Evolutionary conservation across 2,329 filamentous ascomycete genomes (phyloP).

Genomic region (Leptographium procerum): DNA sequence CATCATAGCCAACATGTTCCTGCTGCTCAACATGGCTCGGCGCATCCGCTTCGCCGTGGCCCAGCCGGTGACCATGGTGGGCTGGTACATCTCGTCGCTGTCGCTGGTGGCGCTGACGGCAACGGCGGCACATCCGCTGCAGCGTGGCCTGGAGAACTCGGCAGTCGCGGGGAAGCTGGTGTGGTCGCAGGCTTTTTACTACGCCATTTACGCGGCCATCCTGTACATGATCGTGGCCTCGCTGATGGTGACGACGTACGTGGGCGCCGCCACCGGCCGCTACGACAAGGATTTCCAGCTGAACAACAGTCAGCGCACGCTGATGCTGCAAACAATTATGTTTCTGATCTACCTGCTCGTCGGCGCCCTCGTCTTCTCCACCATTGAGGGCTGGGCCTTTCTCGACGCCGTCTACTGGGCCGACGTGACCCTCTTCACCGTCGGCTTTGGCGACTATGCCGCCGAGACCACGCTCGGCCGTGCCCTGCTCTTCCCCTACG

Average conservation of each 20-base stretch:
- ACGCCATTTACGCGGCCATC: slow-evolving; percentile 66
- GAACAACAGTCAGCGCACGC: slow-evolving; percentile 68
- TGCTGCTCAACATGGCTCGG: slow-evolving; percentile 79
- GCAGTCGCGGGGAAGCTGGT: slow-evolving; percentile 37
- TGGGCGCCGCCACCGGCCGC: slow-evolving; percentile 56
- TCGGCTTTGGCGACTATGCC: slow-evolving; percentile 49
- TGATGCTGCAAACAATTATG: slow-evolving; percentile 83
- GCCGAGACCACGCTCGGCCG: slow-evolving; percentile 43
- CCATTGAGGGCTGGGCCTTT: slow-evolving; percentile 63
- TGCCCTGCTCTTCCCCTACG: slow-evolving; percentile 70
- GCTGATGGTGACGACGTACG: slow-evolving; percentile 68
- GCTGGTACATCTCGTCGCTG: slow-evolving; percentile 60
- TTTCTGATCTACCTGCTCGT: slow-evolving; percentile 72
- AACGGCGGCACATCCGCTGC: slow-evolving; percentile 50
- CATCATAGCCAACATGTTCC: slow-evolving; percentile 65
- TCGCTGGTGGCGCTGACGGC: slow-evolving; percentile 55
- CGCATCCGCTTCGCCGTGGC: slow-evolving; percentile 71
- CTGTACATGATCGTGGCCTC: slow-evolving; percentile 72
- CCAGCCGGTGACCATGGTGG: slow-evolving; percentile 69
- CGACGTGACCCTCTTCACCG: slow-evolving; percentile 57
- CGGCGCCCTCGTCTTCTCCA: slow-evolving; percentile 64
- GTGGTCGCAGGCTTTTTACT: slow-evolving; percentile 77
- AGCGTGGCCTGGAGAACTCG: slow-evolving; percentile 11
- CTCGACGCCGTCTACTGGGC: slow-evolving; percentile 73
- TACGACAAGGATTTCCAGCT: slow-evolving; percentile 72